These are phyloP conservation scores for Exophiala aquamarina DNA, from an alignment of 2,329 filamentous ascomycete species.

Conservation along the genomic window DNA sequence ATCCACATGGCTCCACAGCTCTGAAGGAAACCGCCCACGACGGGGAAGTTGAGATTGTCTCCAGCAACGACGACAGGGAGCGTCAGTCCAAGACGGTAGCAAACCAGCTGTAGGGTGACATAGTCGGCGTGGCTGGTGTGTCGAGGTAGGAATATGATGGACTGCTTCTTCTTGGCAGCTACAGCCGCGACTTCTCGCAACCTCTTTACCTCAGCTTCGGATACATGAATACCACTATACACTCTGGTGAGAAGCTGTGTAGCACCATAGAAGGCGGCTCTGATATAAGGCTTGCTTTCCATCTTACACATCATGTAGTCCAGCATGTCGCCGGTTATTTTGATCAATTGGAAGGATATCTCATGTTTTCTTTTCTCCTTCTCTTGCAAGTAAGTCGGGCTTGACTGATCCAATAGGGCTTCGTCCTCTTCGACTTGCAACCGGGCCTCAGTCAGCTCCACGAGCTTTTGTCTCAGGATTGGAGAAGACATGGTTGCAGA, in stretches of 20 bases:
- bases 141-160: conserved; percentile 92
- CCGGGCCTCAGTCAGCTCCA: conserved; percentile 72
- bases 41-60: conserved; percentile 92
- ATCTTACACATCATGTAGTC: conserved; percentile 99
- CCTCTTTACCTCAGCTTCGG: conserved; percentile 85
- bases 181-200: conserved; percentile 78
- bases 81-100: conserved; percentile 85
- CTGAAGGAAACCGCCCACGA: conserved; percentile 86
- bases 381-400: conserved; percentile 23
- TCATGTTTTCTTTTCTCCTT: conserved; percentile 56
- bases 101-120: conserved; percentile 90
- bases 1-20: conserved; percentile 73
- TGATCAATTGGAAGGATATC: conserved; percentile 70
- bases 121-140: conserved; percentile 97
- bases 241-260: conserved; percentile 88
- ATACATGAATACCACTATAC: conserved; percentile 95
- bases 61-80: conserved; percentile 91
- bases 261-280: conserved; percentile 83
- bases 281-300: conserved; percentile 89
- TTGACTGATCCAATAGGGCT: conserved; percentile 23
- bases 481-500: conserved; percentile 71
- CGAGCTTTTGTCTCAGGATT: conserved; percentile 72
- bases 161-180: conserved; percentile 84
- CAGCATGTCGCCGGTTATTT: conserved; percentile 82
- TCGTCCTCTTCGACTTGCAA: conserved; percentile 75